Evolutionary conservation across 108 stramenopile genomes (phyloP), one percentile per base, ranked within the genome.

Genomic region (Skeletonema costatum): DNA sequence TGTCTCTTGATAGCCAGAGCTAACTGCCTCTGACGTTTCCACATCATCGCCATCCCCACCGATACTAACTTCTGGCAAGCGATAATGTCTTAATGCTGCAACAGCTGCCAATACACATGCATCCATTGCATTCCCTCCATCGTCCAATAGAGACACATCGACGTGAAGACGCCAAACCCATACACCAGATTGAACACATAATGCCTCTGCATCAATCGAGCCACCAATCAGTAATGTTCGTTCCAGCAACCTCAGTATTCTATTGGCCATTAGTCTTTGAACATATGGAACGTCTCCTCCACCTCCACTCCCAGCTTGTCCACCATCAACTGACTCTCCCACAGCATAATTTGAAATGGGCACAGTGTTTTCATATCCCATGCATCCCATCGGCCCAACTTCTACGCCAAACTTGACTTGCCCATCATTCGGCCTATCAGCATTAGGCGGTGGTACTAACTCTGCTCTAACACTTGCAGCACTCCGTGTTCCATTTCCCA

Each of bases 101-200:
- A 98, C 86, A 60, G 94, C 93, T 59, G 97, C 96, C 74, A 97
- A 74, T 5, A 91, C 82, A 70, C 90, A 83, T 1, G 98, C 95
- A 81, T 98, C 98, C 19, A 93, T 59, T 21, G 85, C 70, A 73
- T 97, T 96, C 21, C 96, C 97, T 4, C 90, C 95, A 65, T 94
- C 85, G 72, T 97, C 95, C 60, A 97, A 67, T 17, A 96, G 67
- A 19, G 84, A 84, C 16, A 98, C 78, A 60, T 91, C 85, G 35
- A 96, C 83, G 16, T 81, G 71, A 14, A 98, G 66, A 51, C 88
- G 78, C 98, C 98, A 98, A 12, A 96, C 98, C 94, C 92, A 97
- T 64, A 81, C 71, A 41, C 94, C 96, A 5, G 90, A 81, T 17
- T 84, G 74, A 30, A 97, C 82, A 59, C 94, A 96, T 64, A 98